These are phyloP conservation scores for Xylaria digitata DNA, from an alignment of 2,329 filamentous ascomycete genomes.

Conservation along the genomic window DNA sequence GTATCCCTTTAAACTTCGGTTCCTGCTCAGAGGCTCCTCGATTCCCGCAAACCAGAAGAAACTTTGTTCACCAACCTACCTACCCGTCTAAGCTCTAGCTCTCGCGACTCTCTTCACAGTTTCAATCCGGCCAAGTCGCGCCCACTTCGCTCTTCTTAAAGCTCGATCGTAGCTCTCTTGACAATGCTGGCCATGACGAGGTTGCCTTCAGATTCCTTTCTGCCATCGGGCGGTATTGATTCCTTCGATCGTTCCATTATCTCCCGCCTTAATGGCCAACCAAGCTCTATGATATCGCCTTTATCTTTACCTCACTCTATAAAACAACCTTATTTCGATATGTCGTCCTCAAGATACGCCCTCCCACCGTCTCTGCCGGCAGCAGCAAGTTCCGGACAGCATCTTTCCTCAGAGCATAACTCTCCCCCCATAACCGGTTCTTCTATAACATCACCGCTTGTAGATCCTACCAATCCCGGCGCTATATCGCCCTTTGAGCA, in stretches of 20 bases:
- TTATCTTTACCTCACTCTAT: conserved; percentile 53
- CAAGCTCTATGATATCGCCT: conserved; percentile 55
- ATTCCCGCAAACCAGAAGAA: conserved; percentile 5
- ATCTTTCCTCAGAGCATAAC: conserved; percentile 44
- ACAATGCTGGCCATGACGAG: conserved; percentile 56
- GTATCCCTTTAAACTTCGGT: conserved; percentile 5
- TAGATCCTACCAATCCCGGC: conserved; percentile 34
- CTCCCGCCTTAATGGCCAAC: conserved; percentile 45
- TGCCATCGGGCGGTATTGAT: conserved; percentile 55
- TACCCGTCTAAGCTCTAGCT: neutral
- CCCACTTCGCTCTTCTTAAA: neutral
- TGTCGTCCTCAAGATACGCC: conserved; percentile 41
- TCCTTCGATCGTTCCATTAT: conserved; percentile 48
- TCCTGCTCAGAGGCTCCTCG: conserved; percentile 2
- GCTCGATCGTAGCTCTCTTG: conserved; percentile 19
- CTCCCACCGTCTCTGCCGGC: conserved; percentile 41
- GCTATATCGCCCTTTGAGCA: conserved; percentile 41
- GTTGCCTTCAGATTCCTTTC: conserved; percentile 57
- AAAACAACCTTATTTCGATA: conserved; percentile 54
- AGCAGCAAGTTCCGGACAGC: conserved; percentile 40
- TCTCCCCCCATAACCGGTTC: conserved; percentile 44
- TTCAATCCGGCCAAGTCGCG: conserved; percentile 7
- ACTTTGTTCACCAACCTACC: conserved; percentile 1
- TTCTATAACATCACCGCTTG: conserved; percentile 42
- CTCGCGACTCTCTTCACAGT: conserved; percentile 6